Evolutionary conservation across 768 basidiomycete genomes (phyloP), one percentile per base, ranked within the genome.

Genomic region (Calocera viscosa): DNA sequence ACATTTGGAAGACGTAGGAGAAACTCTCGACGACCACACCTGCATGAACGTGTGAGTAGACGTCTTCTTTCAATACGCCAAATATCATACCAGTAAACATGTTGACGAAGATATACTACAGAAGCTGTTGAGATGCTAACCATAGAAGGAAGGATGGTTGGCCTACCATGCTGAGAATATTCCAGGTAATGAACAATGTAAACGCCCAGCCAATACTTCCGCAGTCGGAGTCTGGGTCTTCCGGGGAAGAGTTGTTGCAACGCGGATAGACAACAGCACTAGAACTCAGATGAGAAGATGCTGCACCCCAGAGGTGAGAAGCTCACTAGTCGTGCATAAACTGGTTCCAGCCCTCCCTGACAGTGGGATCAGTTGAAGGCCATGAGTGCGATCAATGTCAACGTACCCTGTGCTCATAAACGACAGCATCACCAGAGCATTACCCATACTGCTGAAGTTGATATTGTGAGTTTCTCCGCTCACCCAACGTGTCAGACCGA

Each of bases 261-360:
- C 86, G 84, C 28, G 94, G 94, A 71, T 89, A 89, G 0, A 81
- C 80, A 30, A 89, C 69, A 16, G 90, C 81, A 73, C 92, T 95
- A 69, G n/a, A 63, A 16, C 12, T 67, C 30, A n/a, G 49, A 32
- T 60, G 24, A 53, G 67, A 72, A 24, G 72, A 49, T 65, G 63
- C 24, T 64, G 34, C 40, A n/a, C 34, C 12, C 30, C 24, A 35
- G 16, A 67, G 10, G 30, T 12, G 8, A n/a, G 22, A 34, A 5
- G 77, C 88, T 73, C 74, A 94, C 91, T 86, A 95, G 77, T 97
- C 91, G 74, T 97, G 94, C 95, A 97, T 97, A 75, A 88, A 96
- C 71, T 88, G 86, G 74, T 97, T 97, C 95, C 95, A 98, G 0
- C 87, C 91, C 75, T 97, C 94, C 10, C 94, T 94, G 70, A 7